These are phyloP conservation scores for Cordyceps pruinosa DNA, from an alignment of 2,329 filamentous ascomycete species.

Conservation along the genomic window DNA sequence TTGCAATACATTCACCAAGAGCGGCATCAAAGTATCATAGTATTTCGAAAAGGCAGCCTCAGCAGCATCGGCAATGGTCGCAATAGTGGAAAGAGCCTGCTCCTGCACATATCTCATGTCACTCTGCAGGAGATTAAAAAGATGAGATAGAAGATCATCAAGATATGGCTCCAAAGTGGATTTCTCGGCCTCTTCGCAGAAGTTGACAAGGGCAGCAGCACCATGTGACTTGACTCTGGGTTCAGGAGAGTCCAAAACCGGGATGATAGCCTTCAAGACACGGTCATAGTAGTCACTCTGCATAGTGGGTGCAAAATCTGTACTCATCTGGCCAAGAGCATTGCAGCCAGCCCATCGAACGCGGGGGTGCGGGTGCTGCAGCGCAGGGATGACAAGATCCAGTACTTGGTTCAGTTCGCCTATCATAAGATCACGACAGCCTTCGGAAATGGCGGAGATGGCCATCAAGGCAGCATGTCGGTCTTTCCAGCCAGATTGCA, in stretches of 20 bases:
- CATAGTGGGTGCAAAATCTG: constrained; percentile 96
- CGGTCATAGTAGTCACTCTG: constrained; percentile 88
- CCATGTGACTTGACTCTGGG: constrained; percentile 94
- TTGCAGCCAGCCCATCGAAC: constrained; percentile 98
- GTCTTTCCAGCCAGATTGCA: constrained; percentile 93
- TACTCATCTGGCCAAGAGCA: constrained; percentile 98
- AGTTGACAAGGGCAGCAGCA: constrained; percentile 96
- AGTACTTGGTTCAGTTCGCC: constrained; percentile 90
- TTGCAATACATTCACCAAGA: constrained; percentile 82
- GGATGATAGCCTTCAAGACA: constrained; percentile 85
- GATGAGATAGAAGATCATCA: constrained; percentile 74
- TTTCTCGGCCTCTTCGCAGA: constrained; percentile 97
- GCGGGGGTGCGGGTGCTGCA: constrained; percentile 84
- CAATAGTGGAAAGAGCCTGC: constrained; percentile 94
- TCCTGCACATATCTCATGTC: constrained; percentile 96
- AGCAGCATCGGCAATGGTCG: constrained; percentile 96
- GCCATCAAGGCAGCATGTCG: constrained; percentile 97
- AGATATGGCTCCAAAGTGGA: constrained; percentile 86
- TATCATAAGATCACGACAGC: constrained; percentile 92
- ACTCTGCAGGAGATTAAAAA: constrained; percentile 83
- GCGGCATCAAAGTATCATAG: constrained; percentile 92
- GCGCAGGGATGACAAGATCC: constrained; percentile 85
- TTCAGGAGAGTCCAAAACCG: constrained; percentile 82
- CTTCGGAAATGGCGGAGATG: constrained; percentile 96
- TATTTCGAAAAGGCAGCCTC: constrained; percentile 93